These are phyloP conservation scores for Kwoniella newhampshirensis DNA, from an alignment of 768 basidiomycete genomes.

Conservation along the genomic window DNA sequence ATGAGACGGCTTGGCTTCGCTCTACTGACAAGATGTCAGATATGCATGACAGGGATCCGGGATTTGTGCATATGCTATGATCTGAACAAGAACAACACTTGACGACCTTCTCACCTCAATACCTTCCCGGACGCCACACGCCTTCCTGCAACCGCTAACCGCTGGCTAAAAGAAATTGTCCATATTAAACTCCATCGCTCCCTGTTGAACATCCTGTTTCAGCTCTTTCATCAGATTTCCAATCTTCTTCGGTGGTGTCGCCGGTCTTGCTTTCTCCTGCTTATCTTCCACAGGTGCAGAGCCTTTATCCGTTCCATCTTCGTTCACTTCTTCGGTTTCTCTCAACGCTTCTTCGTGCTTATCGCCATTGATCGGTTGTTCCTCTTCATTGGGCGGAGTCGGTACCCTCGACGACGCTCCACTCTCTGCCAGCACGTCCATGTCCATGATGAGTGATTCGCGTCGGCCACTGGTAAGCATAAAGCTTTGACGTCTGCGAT, in stretches of 20 bases:
- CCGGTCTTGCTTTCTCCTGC: slow-evolving; percentile 8
- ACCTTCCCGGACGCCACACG: background rate
- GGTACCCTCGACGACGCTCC: slow-evolving; percentile 14
- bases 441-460: slow-evolving; percentile 83
- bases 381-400: slow-evolving; percentile 15
- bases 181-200: slow-evolving; percentile 51
- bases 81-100: too few relatives aligned
- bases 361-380: slow-evolving; percentile 53
- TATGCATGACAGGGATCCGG: too few relatives aligned
- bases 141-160: too few relatives aligned
- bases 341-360: slow-evolving; percentile 57
- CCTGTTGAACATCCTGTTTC: slow-evolving; percentile 68
- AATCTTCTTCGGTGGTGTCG: slow-evolving; percentile 59
- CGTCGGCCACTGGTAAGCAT: slow-evolving; percentile 54
- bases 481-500: slow-evolving; percentile 40
- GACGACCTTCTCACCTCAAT: background rate
- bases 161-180: slow-evolving; percentile 37
- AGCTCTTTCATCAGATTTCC: slow-evolving; percentile 88
- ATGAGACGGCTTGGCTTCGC: too few relatives aligned
- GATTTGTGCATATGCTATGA: too few relatives aligned
- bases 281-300: background rate
- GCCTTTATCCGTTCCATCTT: slow-evolving; percentile 3
- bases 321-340: background rate
- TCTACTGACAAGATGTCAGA: too few relatives aligned
- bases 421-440: slow-evolving; percentile 65